Evolutionary conservation across 2,329 filamentous ascomycete species (phyloP).

Genomic region (Talaromyces sp.): DNA sequence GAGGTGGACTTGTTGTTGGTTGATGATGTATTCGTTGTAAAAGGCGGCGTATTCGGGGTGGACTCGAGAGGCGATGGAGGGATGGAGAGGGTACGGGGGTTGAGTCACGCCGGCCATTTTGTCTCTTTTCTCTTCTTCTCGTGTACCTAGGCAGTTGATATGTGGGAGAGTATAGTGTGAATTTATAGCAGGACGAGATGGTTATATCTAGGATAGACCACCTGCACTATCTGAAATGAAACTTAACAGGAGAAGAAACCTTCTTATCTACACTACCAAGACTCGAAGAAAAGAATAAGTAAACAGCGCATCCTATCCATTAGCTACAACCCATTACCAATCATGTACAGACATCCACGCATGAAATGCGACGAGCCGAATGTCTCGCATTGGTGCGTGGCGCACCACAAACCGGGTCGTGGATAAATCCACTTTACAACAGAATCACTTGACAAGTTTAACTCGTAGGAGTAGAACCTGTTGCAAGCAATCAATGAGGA

Average conservation of each 20-base stretch:
- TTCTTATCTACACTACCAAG: neutral
- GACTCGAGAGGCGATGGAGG: conserved; percentile 43
- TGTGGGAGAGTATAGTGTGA: too few relatives aligned
- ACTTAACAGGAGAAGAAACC: neutral
- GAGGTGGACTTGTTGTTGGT: conserved; percentile 51
- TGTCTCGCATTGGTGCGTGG: too few relatives aligned
- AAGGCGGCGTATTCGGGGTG: conserved; percentile 50
- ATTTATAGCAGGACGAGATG: neutral
- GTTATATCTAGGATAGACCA: too few relatives aligned
- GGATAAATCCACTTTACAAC: too few relatives aligned
- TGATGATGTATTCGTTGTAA: conserved; percentile 49
- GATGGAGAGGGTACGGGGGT: conserved; percentile 46
- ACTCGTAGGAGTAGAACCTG: too few relatives aligned
- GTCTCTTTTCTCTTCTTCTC: neutral
- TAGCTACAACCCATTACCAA: neutral
- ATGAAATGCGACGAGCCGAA: too few relatives aligned
- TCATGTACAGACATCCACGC: neutral
- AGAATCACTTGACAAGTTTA: too few relatives aligned
- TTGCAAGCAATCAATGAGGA: neutral
- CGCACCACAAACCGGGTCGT: neutral
- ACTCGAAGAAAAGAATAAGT: neutral
- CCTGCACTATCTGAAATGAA: too few relatives aligned
- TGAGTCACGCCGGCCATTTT: conserved; percentile 17
- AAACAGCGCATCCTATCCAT: neutral
- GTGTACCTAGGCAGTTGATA: neutral